These are phyloP conservation scores for Candida coleopterorum DNA, from an alignment of 805 yeast species.

Conservation along the genomic window DNA sequence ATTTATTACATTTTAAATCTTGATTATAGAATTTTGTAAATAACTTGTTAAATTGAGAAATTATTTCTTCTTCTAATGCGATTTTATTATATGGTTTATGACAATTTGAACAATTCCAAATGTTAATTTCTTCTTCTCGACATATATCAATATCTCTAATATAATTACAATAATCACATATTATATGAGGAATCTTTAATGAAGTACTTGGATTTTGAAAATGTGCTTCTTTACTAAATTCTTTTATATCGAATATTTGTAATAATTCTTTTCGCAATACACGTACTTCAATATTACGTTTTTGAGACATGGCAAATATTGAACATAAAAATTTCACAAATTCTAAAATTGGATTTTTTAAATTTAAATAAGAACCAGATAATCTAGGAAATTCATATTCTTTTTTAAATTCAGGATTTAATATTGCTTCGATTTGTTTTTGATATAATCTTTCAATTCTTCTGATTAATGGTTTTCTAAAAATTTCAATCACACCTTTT, in stretches of 20 bases:
- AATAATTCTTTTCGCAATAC: slow-evolving; percentile 71
- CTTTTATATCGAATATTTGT: slow-evolving; percentile 70
- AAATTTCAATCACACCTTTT: slow-evolving; percentile 48
- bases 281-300: slow-evolving; percentile 67
- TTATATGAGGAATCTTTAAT: slow-evolving; percentile 58
- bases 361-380: slow-evolving; percentile 63
- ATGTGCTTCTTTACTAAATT: slow-evolving; percentile 71
- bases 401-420: slow-evolving; percentile 55
- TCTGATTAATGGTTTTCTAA: slow-evolving; percentile 60
- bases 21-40: slow-evolving; percentile 66
- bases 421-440: slow-evolving; percentile 67
- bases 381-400: slow-evolving; percentile 72
- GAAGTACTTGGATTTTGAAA: slow-evolving; percentile 74
- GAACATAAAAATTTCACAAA: slow-evolving; percentile 73
- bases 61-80: slow-evolving; percentile 72
- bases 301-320: slow-evolving; percentile 60
- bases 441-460: slow-evolving; percentile 62
- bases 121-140: slow-evolving; percentile 48
- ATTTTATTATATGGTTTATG: slow-evolving; percentile 58
- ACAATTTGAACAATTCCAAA: slow-evolving; percentile 69
- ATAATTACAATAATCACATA: slow-evolving; percentile 76
- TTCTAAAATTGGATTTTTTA: slow-evolving; percentile 73
- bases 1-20: slow-evolving; percentile 76
- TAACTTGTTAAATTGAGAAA: slow-evolving; percentile 54
- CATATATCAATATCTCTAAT: slow-evolving; percentile 80